phyloP scores from a whole-genome alignment of 139 green algal genomes.

The Chlorella vulgaris region DNA sequence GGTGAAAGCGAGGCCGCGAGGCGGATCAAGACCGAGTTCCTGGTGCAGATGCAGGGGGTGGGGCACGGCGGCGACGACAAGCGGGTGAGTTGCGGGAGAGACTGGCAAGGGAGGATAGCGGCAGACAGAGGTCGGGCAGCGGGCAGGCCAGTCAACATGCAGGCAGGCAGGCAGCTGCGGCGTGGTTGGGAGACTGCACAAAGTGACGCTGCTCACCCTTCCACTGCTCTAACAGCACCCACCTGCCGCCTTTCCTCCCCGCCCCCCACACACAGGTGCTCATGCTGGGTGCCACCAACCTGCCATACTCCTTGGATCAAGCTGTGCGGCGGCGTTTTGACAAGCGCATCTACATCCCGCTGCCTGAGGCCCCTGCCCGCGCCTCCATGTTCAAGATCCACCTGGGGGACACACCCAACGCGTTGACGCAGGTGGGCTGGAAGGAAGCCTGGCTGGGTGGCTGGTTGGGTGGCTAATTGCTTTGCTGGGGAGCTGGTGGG shows the following conservation, averaged over 20 bases:
- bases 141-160: no score
- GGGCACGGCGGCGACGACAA: constrained; percentile 38
- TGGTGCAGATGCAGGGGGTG: constrained; percentile 94
- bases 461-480: neutral
- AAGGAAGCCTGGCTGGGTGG: neutral
- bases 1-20: constrained; percentile 94
- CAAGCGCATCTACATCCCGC: constrained; percentile 98
- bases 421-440: constrained; percentile 55
- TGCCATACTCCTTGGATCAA: constrained; percentile 96
- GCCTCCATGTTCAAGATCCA: constrained; percentile 97
- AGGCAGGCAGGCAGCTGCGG: no score
- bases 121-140: neutral
- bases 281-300: constrained; percentile 96
- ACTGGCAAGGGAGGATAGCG: neutral
- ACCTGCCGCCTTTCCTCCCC: neutral
- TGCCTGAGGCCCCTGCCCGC: constrained; percentile 89
- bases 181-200: neutral
- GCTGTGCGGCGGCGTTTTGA: constrained; percentile 89
- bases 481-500: no score
- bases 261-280: constrained; percentile 63
- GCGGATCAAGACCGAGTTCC: constrained; percentile 99
- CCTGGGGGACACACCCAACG: constrained; percentile 93
- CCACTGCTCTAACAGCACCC: neutral
- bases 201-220: neutral
- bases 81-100: constrained; percentile 10